Evolutionary conservation across 225 moss, liverwort and hornwort species (phyloP).

Genomic region (Neckera pumila): DNA sequence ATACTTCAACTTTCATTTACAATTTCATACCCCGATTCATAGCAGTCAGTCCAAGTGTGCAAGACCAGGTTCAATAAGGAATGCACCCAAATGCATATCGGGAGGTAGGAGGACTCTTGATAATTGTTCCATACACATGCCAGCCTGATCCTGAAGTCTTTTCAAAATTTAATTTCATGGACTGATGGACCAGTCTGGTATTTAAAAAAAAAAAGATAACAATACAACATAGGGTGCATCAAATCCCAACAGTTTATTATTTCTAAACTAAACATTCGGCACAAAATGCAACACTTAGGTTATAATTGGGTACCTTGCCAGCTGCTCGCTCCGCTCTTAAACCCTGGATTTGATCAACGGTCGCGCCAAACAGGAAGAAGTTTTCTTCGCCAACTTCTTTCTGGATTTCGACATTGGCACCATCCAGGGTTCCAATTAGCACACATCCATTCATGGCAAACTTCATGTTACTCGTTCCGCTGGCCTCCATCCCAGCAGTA

Average conservation of each 20-base stretch:
- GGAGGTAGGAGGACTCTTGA: neutral
- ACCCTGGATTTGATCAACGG: constrained; percentile 52
- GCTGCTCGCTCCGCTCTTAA: constrained; percentile 61
- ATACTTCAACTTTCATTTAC: neutral
- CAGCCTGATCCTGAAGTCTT: neutral
- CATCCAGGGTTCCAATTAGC: constrained; percentile 83
- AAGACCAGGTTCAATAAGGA: neutral
- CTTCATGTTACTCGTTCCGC: constrained; percentile 99
- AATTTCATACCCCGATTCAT: neutral
- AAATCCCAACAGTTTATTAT: neutral
- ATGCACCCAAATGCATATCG: neutral
- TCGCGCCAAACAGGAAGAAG: constrained; percentile 79
- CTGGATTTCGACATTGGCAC: constrained; percentile 90
- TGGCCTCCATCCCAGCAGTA: constrained; percentile 93
- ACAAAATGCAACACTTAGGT: neutral
- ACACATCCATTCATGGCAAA: constrained; percentile 88
- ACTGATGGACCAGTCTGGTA: neutral
- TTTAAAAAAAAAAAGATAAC: neutral
- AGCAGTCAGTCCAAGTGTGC: neutral
- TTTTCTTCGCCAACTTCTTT: constrained; percentile 87
- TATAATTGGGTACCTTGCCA: constrained; percentile 45
- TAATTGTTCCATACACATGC: neutral
- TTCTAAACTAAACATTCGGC: neutral
- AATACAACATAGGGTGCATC: neutral
- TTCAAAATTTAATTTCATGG: neutral